Conservation (phyloP, 805 yeast genomes). For the Saccharomycopsis selenospora region DNA sequence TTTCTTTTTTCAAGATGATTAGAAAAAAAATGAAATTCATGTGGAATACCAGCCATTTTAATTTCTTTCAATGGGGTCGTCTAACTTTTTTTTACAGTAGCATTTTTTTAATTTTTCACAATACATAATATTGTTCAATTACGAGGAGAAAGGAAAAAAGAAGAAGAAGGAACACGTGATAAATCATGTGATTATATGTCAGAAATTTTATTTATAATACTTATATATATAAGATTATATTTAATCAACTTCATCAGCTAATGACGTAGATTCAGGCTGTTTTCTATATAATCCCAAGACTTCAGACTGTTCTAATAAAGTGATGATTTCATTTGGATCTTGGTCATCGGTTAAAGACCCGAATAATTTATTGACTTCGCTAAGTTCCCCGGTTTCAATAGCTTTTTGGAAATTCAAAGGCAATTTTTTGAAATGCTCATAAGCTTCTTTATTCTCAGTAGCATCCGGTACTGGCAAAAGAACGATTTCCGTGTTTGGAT, state of each 20-base stretch:
- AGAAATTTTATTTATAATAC: too few relatives aligned
- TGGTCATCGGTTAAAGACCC: slow-evolving; percentile 62
- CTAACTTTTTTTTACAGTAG: too few relatives aligned
- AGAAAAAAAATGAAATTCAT: too few relatives aligned
- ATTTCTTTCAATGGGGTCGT: too few relatives aligned
- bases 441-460: slow-evolving; percentile 36
- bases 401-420: slow-evolving; percentile 69
- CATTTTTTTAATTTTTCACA: too few relatives aligned
- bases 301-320: slow-evolving; percentile 67
- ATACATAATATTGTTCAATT: too few relatives aligned
- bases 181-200: slow-evolving; percentile 99
- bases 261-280: not conserved
- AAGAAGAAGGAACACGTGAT: slow-evolving; percentile 97
- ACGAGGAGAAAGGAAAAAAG: too few relatives aligned
- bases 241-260: slow-evolving; percentile 11
- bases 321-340: slow-evolving; percentile 65
- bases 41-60: too few relatives aligned
- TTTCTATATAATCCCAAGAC: slow-evolving; percentile 30
- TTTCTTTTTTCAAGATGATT: too few relatives aligned
- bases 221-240: too few relatives aligned
- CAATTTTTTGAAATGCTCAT: slow-evolving; percentile 49
- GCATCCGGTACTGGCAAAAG: slow-evolving; percentile 60
- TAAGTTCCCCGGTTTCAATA: slow-evolving; percentile 59
- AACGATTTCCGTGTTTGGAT: slow-evolving; percentile 68
- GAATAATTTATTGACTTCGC: slow-evolving; percentile 75